Evolutionary conservation across 1,139 yeast genomes (phyloP), one percentile per base, ranked within the genome.

Genomic region (Entelexis paramagnoliae): DNA sequence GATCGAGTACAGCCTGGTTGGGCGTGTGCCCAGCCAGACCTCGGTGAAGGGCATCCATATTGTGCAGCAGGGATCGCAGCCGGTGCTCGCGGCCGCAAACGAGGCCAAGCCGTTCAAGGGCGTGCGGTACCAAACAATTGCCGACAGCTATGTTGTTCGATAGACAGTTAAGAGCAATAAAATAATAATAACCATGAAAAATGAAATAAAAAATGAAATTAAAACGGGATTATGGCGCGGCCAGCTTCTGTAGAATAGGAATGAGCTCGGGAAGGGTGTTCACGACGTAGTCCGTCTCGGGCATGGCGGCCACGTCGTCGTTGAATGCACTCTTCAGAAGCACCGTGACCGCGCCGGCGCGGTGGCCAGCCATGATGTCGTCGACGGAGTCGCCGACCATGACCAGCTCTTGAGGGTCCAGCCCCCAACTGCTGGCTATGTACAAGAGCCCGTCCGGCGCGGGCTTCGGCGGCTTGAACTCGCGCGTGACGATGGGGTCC

Each of bases 1-100:
- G 34, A 64, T 85, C 9, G 66, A 72, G 4, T 89, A 83, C 62
- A 62, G 70, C 16, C 74, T 81, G 59, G 78, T 79, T 56, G 96
- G 96, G 0, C 72, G 76, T 13, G 73, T 86, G 1, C 84, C 94
- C 1, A 83, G 94, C 64, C 91, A 94, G 0, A 68, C 83, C 43
- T 78, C 77, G 57, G 86, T 89, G 1, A 81, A 78, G 22, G 73
- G 81, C 26, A 68, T 89, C 52, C 77, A 80, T 60, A 76, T 89
- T 17, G 73, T 76, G 55, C 33, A 28, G 17, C 24, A 28, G n/a
- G n/a, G 40, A 22, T n/a, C 47, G 1, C 33, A 33, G 13, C 22
- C 28, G 5, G 46, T 79, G 6, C 73, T 75, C 57, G 89, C 91
- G 0, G 42, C 35, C 11, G 8, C 29, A 16, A 33, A 24, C n/a